Percentiles rank a stretch among this genome's conserved stretches.
phyloP scores from a whole-genome alignment of 2,329 filamentous ascomycete species.

The Daldinia sp. region DNA sequence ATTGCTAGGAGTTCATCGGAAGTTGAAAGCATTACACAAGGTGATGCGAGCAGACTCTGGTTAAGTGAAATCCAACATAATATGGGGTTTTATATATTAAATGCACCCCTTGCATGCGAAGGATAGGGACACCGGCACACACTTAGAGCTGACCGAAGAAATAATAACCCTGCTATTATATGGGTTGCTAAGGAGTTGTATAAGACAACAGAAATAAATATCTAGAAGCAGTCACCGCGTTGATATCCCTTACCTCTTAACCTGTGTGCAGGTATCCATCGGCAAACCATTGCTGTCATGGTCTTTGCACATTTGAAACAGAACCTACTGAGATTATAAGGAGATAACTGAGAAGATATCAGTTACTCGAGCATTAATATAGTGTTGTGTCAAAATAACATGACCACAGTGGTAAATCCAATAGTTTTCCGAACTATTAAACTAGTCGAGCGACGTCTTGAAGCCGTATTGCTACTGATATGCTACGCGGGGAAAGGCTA shows the following conservation, averaged over 20 bases:
- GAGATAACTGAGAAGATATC: too few relatives aligned
- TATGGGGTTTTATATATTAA: neutral
- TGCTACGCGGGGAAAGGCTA: neutral
- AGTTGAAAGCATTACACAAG: neutral
- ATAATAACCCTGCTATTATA: neutral
- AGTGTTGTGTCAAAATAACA: too few relatives aligned
- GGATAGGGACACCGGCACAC: neutral
- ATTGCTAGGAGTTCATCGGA: neutral
- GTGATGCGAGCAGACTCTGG: neutral
- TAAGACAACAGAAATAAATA: neutral
- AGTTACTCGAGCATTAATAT: too few relatives aligned
- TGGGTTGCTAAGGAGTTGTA: neutral
- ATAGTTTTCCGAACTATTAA: too few relatives aligned
- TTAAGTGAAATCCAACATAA: neutral
- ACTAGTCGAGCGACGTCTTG: too few relatives aligned
- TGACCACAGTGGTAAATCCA: too few relatives aligned
- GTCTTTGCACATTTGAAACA: neutral
- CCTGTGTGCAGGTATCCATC: neutral
- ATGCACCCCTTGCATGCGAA: neutral
- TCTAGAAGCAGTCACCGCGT: neutral
- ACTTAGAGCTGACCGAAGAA: neutral
- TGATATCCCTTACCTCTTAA: neutral
- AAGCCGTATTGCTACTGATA: neutral
- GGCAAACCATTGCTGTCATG: neutral
- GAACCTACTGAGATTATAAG: too few relatives aligned